A percentile compares a stretch with the other conserved stretches of the same genome.
Conservation (phyloP, 768 basidiomycete species). For the Boletus rufocinnamomeus region DNA sequence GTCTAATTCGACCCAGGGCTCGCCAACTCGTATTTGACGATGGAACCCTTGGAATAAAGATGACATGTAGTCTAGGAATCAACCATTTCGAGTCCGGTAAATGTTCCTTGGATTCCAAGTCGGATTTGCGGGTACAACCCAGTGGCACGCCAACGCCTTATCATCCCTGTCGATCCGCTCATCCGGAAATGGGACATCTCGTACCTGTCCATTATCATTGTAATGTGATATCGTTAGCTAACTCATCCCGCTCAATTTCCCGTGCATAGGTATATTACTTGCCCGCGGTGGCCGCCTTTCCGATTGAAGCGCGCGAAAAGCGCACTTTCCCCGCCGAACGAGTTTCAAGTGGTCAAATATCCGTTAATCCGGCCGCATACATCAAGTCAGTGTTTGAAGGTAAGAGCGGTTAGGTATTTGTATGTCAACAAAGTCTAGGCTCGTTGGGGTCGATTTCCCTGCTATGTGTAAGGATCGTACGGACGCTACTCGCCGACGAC, state of each 20-base stretch:
- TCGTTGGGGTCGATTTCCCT: not conserved
- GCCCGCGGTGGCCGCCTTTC: not conserved
- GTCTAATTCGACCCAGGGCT: not conserved
- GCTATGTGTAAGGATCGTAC: no score
- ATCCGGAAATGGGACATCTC: not conserved
- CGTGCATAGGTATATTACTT: not conserved
- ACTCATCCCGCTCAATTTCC: not conserved
- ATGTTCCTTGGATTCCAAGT: not conserved
- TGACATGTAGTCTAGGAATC: not conserved
- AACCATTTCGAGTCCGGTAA: not conserved
- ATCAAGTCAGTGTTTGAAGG: not conserved
- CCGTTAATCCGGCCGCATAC: not conserved
- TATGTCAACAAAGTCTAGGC: not conserved
- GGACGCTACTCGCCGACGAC: no score
- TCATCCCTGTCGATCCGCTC: not conserved
- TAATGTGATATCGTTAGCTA: not conserved
- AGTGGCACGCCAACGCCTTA: not conserved
- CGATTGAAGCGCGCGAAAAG: not conserved
- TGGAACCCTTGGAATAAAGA: not conserved
- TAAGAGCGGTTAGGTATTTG: no score
- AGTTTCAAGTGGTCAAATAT: not conserved
- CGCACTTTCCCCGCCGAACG: not conserved
- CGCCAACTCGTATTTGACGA: not conserved
- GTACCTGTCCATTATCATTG: not conserved
- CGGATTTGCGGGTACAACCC: not conserved